Conservation (phyloP, 805 yeast species). For the Starmerella apis region DNA sequence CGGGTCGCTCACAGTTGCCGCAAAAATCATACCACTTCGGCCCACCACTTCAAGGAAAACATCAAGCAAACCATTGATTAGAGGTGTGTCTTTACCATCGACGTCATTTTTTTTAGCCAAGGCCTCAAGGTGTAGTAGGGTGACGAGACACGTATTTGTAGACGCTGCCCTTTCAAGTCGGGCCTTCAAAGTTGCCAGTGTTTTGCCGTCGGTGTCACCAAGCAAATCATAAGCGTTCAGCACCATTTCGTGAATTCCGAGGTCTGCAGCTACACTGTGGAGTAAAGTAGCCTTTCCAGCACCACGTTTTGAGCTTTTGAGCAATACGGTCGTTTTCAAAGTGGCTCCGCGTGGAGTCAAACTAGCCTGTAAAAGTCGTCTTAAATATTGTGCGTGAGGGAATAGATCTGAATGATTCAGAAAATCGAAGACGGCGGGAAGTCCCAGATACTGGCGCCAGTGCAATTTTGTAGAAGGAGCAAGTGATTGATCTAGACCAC, state of each 20-base stretch:
- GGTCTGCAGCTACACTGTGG: conserved; percentile 41
- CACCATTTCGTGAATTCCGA: conserved; percentile 58
- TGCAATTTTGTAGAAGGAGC: conserved; percentile 29
- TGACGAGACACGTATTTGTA: conserved; percentile 36
- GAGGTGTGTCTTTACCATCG: conserved; percentile 38
- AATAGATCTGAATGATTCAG: conserved; percentile 32
- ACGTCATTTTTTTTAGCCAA: conserved; percentile 58
- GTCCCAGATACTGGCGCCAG: conserved; percentile 41
- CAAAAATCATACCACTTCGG: conserved; percentile 35
- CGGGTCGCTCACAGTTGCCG: conserved; percentile 58
- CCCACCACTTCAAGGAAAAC: conserved; percentile 40
- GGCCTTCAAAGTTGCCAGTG: conserved; percentile 68
- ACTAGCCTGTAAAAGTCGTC: conserved; percentile 46
- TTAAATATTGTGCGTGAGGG: conserved; percentile 43
- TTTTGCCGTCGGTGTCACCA: conserved; percentile 65
- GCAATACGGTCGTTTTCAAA: conserved; percentile 50
- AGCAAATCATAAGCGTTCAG: conserved; percentile 60
- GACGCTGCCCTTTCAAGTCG: conserved; percentile 55
- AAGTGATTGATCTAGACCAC: conserved; percentile 41
- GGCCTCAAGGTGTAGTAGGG: conserved; percentile 65
- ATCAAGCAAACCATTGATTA: conserved; percentile 43
- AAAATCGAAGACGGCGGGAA: conserved; percentile 32
- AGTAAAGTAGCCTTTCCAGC: conserved; percentile 69
- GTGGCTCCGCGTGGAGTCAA: conserved; percentile 29
- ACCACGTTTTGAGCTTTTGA: conserved; percentile 61